Evolutionary conservation across 2,329 filamentous ascomycete species (phyloP).

Genomic region (Teratosphaeria zuluensis): DNA sequence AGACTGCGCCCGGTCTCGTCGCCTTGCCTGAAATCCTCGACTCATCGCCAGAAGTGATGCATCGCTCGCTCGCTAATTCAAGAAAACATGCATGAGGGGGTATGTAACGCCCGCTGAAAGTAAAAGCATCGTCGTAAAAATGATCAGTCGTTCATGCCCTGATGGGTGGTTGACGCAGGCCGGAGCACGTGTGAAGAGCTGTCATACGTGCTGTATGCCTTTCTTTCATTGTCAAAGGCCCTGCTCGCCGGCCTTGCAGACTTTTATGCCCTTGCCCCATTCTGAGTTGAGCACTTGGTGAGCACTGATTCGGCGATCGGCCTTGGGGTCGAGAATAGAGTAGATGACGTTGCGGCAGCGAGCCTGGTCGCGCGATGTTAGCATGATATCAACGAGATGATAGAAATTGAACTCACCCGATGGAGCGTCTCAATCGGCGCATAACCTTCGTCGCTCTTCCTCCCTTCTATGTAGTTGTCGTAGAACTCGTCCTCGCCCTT

Average conservation of each 20-base stretch:
- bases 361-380: conserved; percentile 48
- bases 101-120: not conserved
- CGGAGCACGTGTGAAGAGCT: not conserved
- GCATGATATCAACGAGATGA: conserved; percentile 1
- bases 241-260: conserved; percentile 94
- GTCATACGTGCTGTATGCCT: not conserved
- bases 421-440: conserved; percentile 92
- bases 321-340: conserved; percentile 93
- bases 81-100: not conserved
- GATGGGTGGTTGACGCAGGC: not conserved
- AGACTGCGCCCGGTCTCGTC: not conserved
- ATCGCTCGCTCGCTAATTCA: not conserved
- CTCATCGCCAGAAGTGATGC: not conserved
- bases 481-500: conserved; percentile 98
- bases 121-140: not conserved
- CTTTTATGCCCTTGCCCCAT: conserved; percentile 95
- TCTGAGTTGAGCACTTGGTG: conserved; percentile 96
- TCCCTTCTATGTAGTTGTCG: conserved; percentile 82
- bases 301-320: conserved; percentile 81
- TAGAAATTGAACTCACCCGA: conserved; percentile 55
- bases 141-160: not conserved
- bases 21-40: not conserved
- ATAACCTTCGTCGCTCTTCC: conserved; percentile 90
- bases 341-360: conserved; percentile 98
- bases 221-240: conserved; percentile 51